These are phyloP conservation scores for Arabidopsis hybrid DNA, from an alignment of 441 rosid genomes.

Conservation along the genomic window DNA sequence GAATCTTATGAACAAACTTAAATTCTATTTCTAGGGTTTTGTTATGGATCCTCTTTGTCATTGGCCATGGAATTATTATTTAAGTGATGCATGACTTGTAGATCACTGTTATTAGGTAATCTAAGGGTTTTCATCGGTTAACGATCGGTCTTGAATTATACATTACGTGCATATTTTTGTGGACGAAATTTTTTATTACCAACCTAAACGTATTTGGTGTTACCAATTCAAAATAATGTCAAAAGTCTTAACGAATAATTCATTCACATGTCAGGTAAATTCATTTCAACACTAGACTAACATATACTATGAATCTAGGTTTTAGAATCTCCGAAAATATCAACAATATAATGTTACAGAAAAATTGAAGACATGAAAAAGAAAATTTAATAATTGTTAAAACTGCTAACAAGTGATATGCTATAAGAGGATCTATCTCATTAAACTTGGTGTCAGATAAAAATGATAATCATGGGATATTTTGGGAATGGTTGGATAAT, in stretches of 20 bases:
- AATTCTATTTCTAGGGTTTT: conserved; percentile 25
- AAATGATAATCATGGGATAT: conserved; percentile 33
- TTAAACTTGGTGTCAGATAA: conserved; percentile 43
- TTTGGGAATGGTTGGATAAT: conserved; percentile 29
- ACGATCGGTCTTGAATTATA: not conserved
- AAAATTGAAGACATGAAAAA: not conserved
- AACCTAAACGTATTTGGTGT: not conserved
- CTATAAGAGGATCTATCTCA: conserved; percentile 38
- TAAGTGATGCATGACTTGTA: not conserved
- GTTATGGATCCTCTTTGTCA: conserved; percentile 15
- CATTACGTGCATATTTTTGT: not conserved
- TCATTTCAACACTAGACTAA: not conserved
- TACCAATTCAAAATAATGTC: not conserved
- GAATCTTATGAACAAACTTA: conserved; percentile 26
- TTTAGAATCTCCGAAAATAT: conserved; percentile 7
- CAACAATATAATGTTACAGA: not conserved
- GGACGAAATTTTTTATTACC: not conserved
- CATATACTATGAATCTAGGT: not conserved
- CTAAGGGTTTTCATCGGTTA: not conserved
- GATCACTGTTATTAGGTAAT: not conserved
- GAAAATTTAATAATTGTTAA: not conserved
- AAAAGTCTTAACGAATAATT: not conserved
- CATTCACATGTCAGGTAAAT: conserved; percentile 1
- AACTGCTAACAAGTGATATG: conserved; percentile 10
- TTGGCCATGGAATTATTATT: not conserved